These are phyloP conservation scores for Alternaria gansuensis DNA, from an alignment of 2,329 filamentous ascomycete genomes.

Conservation along the genomic window DNA sequence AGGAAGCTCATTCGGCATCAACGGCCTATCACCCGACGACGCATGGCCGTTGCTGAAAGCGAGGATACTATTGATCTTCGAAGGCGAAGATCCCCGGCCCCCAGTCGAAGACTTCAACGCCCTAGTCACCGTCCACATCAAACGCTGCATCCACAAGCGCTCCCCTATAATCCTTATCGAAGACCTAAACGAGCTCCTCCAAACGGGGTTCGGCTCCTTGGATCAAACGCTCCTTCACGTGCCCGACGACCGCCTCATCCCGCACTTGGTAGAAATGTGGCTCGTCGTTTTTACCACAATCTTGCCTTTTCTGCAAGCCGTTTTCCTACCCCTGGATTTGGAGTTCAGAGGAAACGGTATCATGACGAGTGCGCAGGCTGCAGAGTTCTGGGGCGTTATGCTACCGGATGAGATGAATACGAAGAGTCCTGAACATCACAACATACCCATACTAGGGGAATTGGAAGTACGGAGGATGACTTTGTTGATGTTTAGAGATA, in stretches of 20 bases:
- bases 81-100: constrained; percentile 80
- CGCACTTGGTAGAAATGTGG: constrained; percentile 92
- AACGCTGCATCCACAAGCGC: constrained; percentile 78
- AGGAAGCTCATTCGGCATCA: constrained; percentile 58
- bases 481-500: constrained; percentile 86
- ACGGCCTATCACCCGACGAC: constrained; percentile 69
- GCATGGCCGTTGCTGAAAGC: constrained; percentile 84
- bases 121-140: constrained; percentile 79
- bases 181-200: constrained; percentile 76
- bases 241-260: constrained; percentile 87
- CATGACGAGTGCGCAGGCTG: constrained; percentile 78
- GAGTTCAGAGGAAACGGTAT: constrained; percentile 91
- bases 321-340: constrained; percentile 90
- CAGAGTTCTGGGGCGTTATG: constrained; percentile 88
- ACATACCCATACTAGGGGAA: constrained; percentile 60
- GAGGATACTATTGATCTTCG: constrained; percentile 79
- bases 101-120: constrained; percentile 86
- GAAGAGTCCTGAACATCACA: constrained; percentile 53
- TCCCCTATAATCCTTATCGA: constrained; percentile 76
- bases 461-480: constrained; percentile 91
- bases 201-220: constrained; percentile 84
- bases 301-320: constrained; percentile 91
- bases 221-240: constrained; percentile 82
- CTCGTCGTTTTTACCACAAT: constrained; percentile 90
- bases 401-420: constrained; percentile 59